Base-by-base conservation (phyloP, 768 basidiomycete species). In the Suillus cothurnatus region DNA sequence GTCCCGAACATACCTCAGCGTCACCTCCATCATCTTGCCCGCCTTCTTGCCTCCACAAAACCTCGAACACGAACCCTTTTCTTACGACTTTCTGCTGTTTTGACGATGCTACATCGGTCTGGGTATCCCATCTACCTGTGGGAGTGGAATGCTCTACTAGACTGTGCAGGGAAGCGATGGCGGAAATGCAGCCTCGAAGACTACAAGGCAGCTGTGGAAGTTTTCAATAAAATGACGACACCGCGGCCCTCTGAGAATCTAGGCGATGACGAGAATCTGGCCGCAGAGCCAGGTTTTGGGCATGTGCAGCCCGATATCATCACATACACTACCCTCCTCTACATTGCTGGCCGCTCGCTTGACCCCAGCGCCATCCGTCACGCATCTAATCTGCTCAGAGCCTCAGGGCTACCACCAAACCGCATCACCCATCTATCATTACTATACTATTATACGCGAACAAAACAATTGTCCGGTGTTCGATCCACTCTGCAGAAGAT, bases 141-240 rank as follows among this genome's bases (percentile, higher is more conserved):
- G 81, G 86, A 93, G 73, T 94, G 92, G 90, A 94, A 93, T 72
- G 79, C 85, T 9, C 81, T 94, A 53, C 84, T 94, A 65, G 83
- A 89, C 69, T 82, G 81, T 71, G 87, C 88, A 0, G 91, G 87
- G 19, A 84, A 82, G 65, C 89, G 90, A 4, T 86, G 83, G 78
- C 83, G 90, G 64, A 86, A 83, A 72, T 85, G 86, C 49, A 76
- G 79, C 32, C 66, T 79, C 59, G 82, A 82, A 64, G 87, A 92
- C 66, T 89, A 89, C 76, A 80, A 83, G 64, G 79, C 81, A 34
- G 83, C 90, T 21, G 76, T 92, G 65, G 82, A 81, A 62, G 81
- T 91, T 39, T 88, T 84, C 73, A 79, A 80, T 49, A 88, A 91
- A 70, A 86, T 89, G 83, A 77, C 84, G n/a, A 70, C 73, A 26